Evolutionary conservation across 305 asterid genomes (phyloP).

Genomic region (Plantago lanceolata): DNA sequence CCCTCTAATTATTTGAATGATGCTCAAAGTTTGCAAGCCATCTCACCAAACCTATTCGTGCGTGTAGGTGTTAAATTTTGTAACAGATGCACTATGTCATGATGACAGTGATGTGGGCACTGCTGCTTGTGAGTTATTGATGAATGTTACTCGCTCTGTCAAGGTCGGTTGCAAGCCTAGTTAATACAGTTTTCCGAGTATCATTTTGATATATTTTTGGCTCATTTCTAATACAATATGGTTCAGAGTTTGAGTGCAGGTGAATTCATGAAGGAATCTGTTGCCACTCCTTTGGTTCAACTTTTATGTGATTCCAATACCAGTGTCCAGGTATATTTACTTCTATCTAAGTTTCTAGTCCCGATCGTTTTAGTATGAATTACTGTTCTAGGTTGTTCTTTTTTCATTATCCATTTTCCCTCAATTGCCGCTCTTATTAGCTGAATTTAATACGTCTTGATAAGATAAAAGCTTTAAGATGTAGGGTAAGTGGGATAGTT

Average conservation of each 20-base stretch:
- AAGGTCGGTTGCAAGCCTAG: conserved; percentile 51
- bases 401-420: neutral
- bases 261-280: conserved; percentile 54
- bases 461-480: conserved; percentile 24
- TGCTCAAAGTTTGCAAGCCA: conserved; percentile 14
- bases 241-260: conserved; percentile 91
- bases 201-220: conserved; percentile 24
- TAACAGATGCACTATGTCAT: conserved; percentile 57
- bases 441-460: conserved; percentile 10
- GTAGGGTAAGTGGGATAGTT: conserved; percentile 23
- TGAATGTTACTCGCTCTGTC: conserved; percentile 78
- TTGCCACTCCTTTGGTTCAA: conserved; percentile 63
- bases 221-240: conserved; percentile 33
- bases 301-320: conserved; percentile 59
- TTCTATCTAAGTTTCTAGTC: conserved; percentile 6
- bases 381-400: neutral
- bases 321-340: conserved; percentile 61
- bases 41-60: conserved; percentile 21
- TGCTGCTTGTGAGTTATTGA: conserved; percentile 84
- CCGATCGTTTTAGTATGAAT: neutral
- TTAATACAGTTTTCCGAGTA: conserved; percentile 9
- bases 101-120: conserved; percentile 70
- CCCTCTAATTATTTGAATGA: conserved; percentile 3
- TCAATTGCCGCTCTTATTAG: conserved; percentile 6
- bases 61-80: conserved; percentile 56